Percentiles rank a stretch among this genome's conserved stretches.
phyloP scores from a whole-genome alignment of 2,329 filamentous ascomycete genomes.

The Dactylella cylindrospora region DNA sequence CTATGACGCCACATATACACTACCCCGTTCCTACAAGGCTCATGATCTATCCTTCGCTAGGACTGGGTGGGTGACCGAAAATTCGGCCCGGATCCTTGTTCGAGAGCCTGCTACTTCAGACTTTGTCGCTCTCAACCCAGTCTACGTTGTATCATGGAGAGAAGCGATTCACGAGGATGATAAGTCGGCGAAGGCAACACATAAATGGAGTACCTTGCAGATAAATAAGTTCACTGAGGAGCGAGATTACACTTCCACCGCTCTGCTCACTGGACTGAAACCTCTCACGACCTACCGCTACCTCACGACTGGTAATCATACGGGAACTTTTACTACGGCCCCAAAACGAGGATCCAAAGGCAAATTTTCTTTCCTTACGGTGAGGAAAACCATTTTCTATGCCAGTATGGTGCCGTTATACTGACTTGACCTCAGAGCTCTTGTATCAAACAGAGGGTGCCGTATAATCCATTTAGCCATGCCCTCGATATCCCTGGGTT shows the following conservation, averaged over 20 bases:
- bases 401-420: neutral
- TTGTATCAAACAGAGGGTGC: constrained; percentile 87
- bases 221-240: constrained; percentile 68
- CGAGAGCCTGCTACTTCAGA: constrained; percentile 71
- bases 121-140: constrained; percentile 63
- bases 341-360: constrained; percentile 68
- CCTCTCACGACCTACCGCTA: constrained; percentile 80
- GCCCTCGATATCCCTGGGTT: constrained; percentile 80
- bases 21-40: constrained; percentile 67
- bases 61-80: constrained; percentile 80
- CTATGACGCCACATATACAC: constrained; percentile 75
- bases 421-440: too few species aligned
- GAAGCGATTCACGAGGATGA: constrained; percentile 57
- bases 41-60: constrained; percentile 81
- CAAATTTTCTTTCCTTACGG: constrained; percentile 81
- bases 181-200: neutral
- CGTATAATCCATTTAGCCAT: constrained; percentile 82
- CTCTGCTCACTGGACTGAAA: constrained; percentile 67
- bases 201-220: constrained; percentile 56
- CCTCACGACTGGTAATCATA: constrained; percentile 80
- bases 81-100: constrained; percentile 76
- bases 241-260: constrained; percentile 77
- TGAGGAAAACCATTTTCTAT: neutral
- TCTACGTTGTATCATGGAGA: constrained; percentile 68
- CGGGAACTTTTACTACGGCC: constrained; percentile 76